phyloP scores from a whole-genome alignment of 768 basidiomycete species.

The Daedalea quercina region DNA sequence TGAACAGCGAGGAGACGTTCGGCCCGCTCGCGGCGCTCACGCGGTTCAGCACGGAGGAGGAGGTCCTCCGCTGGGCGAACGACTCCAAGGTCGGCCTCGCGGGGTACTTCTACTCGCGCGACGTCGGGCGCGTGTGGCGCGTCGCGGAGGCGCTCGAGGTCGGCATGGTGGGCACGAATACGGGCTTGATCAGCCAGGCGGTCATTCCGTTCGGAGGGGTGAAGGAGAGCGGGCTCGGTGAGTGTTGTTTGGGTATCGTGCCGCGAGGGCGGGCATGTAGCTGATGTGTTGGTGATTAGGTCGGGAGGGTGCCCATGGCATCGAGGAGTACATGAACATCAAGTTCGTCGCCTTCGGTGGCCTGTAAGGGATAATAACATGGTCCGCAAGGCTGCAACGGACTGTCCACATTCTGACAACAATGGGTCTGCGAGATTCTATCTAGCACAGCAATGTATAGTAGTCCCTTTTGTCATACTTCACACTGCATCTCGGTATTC shows the following conservation, averaged over 20 bases:
- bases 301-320: constrained; percentile 84
- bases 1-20: constrained; percentile 89
- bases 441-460: too few relatives aligned
- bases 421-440: too few relatives aligned
- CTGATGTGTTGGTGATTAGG: constrained; percentile 30
- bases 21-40: constrained; percentile 85
- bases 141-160: constrained; percentile 94
- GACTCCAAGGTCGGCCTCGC: constrained; percentile 79
- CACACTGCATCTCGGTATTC: too few relatives aligned
- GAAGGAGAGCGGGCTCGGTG: constrained; percentile 78
- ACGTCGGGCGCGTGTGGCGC: constrained; percentile 86
- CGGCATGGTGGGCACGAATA: constrained; percentile 87
- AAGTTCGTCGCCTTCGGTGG: constrained; percentile 76
- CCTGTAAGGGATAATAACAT: constrained; percentile 1
- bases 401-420: not conserved
- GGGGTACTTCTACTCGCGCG: constrained; percentile 88
- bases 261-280: not conserved
- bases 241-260: constrained; percentile 12
- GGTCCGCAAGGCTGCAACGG: not conserved
- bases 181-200: constrained; percentile 71
- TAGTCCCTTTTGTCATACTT: too few relatives aligned
- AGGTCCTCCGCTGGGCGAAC: constrained; percentile 85
- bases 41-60: constrained; percentile 91
- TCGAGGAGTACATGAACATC: constrained; percentile 81
- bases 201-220: constrained; percentile 86